A percentile compares a stretch with the other conserved stretches of the same genome.
These are phyloP conservation scores for Parachaetomium inaequale DNA, from an alignment of 495 filamentous ascomycete genomes.

Conservation along the genomic window DNA sequence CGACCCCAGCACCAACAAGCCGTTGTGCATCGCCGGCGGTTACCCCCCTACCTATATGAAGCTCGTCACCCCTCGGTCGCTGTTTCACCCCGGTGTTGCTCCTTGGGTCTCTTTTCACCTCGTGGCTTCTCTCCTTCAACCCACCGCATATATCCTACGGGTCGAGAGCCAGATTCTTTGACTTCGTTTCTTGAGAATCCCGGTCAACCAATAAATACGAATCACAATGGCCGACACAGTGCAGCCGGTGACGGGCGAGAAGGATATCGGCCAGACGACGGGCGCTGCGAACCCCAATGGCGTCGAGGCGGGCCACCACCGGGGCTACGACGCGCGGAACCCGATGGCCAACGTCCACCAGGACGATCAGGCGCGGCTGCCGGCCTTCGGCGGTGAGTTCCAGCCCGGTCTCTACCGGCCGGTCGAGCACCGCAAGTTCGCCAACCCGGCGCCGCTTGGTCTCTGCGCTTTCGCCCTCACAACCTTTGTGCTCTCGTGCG, in stretches of 20 bases:
- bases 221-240: slow-evolving; percentile 21
- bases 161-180: not conserved
- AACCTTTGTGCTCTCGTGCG: slow-evolving; percentile 83
- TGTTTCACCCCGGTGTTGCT: not conserved
- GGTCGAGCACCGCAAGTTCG: slow-evolving; percentile 74
- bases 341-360: slow-evolving; percentile 70
- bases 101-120: not conserved
- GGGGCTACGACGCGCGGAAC: slow-evolving; percentile 56
- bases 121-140: not conserved
- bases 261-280: slow-evolving; percentile 32
- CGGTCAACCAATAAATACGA: not conserved
- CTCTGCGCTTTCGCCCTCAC: slow-evolving; percentile 90
- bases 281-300: slow-evolving; percentile 31
- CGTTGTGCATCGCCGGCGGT: not conserved
- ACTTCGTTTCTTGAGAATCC: not conserved
- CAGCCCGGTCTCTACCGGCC: slow-evolving; percentile 88
- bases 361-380: slow-evolving; percentile 55
- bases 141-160: not conserved
- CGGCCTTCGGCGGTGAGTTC: slow-evolving; percentile 92
- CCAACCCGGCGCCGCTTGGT: slow-evolving; percentile 82
- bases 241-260: slow-evolving; percentile 22
- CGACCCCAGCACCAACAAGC: slow-evolving; percentile 12
- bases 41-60: slow-evolving; percentile 15
- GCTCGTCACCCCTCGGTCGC: slow-evolving; percentile 1
- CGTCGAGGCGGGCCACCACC: slow-evolving; percentile 20